Conservation (phyloP, 2,329 filamentous ascomycete species). For the Macroventuria anomochaeta region DNA sequence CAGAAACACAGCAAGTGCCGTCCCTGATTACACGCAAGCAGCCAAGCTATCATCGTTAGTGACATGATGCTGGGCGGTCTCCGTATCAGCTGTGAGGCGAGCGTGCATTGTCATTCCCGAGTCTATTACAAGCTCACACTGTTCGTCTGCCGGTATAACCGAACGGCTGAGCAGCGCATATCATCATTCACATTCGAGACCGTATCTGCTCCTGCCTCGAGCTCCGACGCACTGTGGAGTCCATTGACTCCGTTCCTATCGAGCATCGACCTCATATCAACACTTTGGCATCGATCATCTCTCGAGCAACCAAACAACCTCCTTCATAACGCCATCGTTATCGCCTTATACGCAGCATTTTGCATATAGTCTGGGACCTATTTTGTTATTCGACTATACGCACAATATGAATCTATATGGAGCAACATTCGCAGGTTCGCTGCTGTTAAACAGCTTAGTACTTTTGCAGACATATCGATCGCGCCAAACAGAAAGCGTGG, state of each 20-base stretch:
- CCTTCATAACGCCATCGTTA: not conserved
- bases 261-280: not conserved
- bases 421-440: constrained; percentile 36
- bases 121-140: constrained; percentile 7
- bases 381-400: not conserved
- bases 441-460: constrained; percentile 37
- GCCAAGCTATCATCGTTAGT: constrained; percentile 19
- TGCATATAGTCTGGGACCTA: not conserved
- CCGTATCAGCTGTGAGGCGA: constrained; percentile 6
- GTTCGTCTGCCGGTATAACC: constrained; percentile 1
- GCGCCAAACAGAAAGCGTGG: constrained; percentile 16
- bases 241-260: not conserved
- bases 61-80: constrained; percentile 5
- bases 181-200: constrained; percentile 6
- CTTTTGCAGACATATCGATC: constrained; percentile 38
- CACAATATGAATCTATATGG: constrained; percentile 42
- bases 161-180: constrained; percentile 3
- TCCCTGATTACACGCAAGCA: constrained; percentile 19
- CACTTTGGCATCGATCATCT: not conserved
- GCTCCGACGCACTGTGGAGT: not conserved
- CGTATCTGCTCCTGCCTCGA: not conserved
- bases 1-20: constrained; percentile 19
- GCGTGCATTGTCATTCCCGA: not conserved
- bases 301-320: not conserved
- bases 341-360: not conserved